Evolutionary conservation across 2,329 filamentous ascomycete species (phyloP), one percentile per base, ranked within the genome.

Genomic region (Samsoniella hepiali): DNA sequence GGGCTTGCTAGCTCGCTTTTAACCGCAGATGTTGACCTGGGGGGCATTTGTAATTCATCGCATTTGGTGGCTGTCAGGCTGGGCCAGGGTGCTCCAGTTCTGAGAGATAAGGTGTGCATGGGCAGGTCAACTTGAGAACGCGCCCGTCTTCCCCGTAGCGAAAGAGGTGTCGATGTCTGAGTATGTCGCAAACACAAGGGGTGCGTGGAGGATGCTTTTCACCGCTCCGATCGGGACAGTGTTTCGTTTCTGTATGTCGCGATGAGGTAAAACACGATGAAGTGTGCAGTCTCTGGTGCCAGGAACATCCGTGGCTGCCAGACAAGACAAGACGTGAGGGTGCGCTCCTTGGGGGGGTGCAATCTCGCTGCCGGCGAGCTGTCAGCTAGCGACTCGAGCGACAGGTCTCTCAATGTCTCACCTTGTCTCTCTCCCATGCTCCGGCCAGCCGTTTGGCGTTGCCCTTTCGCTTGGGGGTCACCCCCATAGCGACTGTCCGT

Each of bases 231-330:
- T 62, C 59, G 59, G 51, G 55, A 22, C 49, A 53, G 51, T 62
- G 59, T 62, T 55, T 62, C 27, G 59, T 55, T 62, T 62, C 59
- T 62, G 50, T 62, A 55, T 62, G 59, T 62, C 59, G 59, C 50
- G 59, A 62, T 62, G 59, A 62, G 42, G 59, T 62, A 55, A 62
- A 62, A 62, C 59, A 62, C 59, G 59, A 62, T 62, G 42, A 44
- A 38, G 40, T 55, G 50, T 62, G 40, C 42, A 42, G 58, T 53
- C 58, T 60, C 40, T 49, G 59, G 59, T 62, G 40, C 49, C 59
- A 62, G 59, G 59, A 55, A 62, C 59, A 34, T 22, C 36, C 31
- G 40, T 55, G 50, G 50, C 59, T 55, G 36, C 38, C 38, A 44
- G 49, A 29, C 49, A 44, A 34, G 49, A 27, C 47, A 42, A 47